A percentile compares a stretch with the other conserved stretches of the same genome.
These are phyloP conservation scores for Hanseniaspora valbyensis DNA, from an alignment of 805 yeast genomes.

Conservation along the genomic window DNA sequence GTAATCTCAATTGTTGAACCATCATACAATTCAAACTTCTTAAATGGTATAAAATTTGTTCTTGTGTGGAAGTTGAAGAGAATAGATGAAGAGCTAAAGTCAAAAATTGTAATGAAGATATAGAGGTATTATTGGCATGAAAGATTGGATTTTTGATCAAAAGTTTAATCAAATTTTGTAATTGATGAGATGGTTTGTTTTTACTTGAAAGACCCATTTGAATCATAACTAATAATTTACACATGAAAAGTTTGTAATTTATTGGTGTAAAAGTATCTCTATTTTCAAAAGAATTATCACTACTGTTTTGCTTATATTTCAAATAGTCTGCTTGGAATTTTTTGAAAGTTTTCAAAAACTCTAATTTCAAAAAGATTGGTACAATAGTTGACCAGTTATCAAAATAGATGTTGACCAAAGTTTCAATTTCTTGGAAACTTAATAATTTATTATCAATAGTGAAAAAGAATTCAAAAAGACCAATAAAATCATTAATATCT, in stretches of 20 bases:
- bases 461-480: slow-evolving; percentile 21
- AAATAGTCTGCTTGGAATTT: slow-evolving; percentile 18
- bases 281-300: slow-evolving; percentile 13
- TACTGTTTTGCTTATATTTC: background rate
- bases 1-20: slow-evolving; percentile 77
- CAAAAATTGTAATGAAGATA: slow-evolving; percentile 59
- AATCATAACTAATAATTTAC: slow-evolving; percentile 23
- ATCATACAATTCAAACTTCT: slow-evolving; percentile 67
- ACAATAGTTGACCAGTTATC: slow-evolving; percentile 64
- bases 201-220: slow-evolving; percentile 27
- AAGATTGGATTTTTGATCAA: slow-evolving; percentile 51
- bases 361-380: slow-evolving; percentile 58
- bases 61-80: slow-evolving; percentile 54
- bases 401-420: slow-evolving; percentile 55
- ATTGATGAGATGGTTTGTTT: slow-evolving; percentile 32
- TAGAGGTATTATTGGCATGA: slow-evolving; percentile 47
- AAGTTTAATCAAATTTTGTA: slow-evolving; percentile 49
- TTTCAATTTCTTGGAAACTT: slow-evolving; percentile 38
- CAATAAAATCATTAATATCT: slow-evolving; percentile 25
- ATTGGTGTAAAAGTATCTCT: slow-evolving; percentile 17
- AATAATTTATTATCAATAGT: slow-evolving; percentile 21
- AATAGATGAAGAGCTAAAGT: slow-evolving; percentile 61
- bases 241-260: slow-evolving; percentile 26
- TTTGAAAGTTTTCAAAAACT: slow-evolving; percentile 52
- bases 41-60: slow-evolving; percentile 59